phyloP scores from a whole-genome alignment of 225 moss, liverwort and hornwort species.

The Neckera pumila region DNA sequence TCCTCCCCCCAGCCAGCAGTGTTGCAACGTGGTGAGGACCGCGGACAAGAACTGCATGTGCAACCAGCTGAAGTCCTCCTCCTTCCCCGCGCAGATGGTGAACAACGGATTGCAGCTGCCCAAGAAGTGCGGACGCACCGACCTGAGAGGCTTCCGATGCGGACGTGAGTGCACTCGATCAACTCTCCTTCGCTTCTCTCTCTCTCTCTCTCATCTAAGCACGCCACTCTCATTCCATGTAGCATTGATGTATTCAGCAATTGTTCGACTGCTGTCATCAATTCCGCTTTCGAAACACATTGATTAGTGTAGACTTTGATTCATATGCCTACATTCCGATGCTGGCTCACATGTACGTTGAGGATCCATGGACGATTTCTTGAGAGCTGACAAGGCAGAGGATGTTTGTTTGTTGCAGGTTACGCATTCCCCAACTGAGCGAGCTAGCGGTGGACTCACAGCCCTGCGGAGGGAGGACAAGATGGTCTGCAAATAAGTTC shows the following conservation, averaged over 20 bases:
- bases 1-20: neutral
- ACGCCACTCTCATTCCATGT: neutral
- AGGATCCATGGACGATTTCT: neutral
- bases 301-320: neutral
- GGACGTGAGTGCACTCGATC: neutral
- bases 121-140: neutral
- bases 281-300: neutral
- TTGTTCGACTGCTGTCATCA: neutral
- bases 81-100: constrained; percentile 4
- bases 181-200: neutral
- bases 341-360: neutral
- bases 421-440: neutral
- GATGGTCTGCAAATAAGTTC: neutral
- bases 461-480: too few species aligned
- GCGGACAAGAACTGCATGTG: constrained; percentile 14
- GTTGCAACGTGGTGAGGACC: constrained; percentile 1
- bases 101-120: constrained; percentile 1
- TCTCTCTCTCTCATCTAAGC: neutral
- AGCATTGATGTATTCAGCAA: neutral
- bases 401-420: neutral
- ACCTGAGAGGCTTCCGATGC: constrained; percentile 1
- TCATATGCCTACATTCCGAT: neutral
- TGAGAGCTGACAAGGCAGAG: neutral
- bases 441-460: neutral
- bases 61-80: neutral